Evolutionary conservation across 2,329 filamentous ascomycete genomes (phyloP), one percentile per base, ranked within the genome.

Genomic region (Diplocarpon mali): DNA sequence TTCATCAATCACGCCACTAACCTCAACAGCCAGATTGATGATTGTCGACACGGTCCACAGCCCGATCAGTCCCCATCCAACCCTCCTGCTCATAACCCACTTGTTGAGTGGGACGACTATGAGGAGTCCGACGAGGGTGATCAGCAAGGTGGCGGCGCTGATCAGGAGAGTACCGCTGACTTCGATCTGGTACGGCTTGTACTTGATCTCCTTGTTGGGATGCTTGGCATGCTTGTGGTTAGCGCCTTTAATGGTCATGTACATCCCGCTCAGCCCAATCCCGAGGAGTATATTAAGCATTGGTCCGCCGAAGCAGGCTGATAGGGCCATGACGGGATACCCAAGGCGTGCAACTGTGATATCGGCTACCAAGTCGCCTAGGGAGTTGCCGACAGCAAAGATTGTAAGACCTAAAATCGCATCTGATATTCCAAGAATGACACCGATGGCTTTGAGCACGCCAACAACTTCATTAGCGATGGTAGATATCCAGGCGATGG

Each of bases 251-350:
- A 93, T 71, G 45, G 85, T 89, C 75, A 95, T 92, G 61, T 89
- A 93, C 32, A 86, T 75, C 13, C 92, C 92, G 20, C 84, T 85
- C 3, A 96, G 70, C n/a, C 92, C 92, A 42, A 98, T 89, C 0
- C 92, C 92, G 3, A 98, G 75, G 0, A 98, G 69, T 51, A 98
- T 98, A 57, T 98, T 98, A 34, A 98, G 75, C 87, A 98, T 90
- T 0, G 92, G 92, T 0, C 92, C 93, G n/a, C 92, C 92, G 62
- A 98, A 95, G 62, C 92, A 98, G 4, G 92, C 92, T 29, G 85
- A 89, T 34, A 83, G 59, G 32, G 92, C 92, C 92, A 98, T 98
- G 51, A 98, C 88, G 0, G 92, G 92, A 64, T 89, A 95, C 2
- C 92, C 92, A 2, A 98, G 76, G 29, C 86, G 78, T 3, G 92